Evolutionary conservation across 768 basidiomycete genomes (phyloP), one percentile per base, ranked within the genome.

Genomic region (Mycena albidolilacea): DNA sequence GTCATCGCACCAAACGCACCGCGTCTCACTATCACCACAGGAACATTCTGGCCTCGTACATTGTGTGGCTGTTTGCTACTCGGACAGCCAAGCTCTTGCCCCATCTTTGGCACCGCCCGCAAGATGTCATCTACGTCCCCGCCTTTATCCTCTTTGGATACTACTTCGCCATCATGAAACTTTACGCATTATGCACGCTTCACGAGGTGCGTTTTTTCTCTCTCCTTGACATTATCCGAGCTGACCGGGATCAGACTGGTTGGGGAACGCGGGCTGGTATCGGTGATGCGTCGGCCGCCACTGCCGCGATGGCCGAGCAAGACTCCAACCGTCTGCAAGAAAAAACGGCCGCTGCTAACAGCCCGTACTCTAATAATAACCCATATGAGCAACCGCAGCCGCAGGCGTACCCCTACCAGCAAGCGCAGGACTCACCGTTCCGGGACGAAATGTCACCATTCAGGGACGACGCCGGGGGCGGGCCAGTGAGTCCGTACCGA

Each of bases 181-280:
- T 97, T 57, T 97, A 97, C 81, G 96, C 96, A 41, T 85, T 97
- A 55, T 92, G 91, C 80, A 97, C 96, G 64, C 87, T 97, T 69
- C 96, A 97, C 83, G 95, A 97, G 87, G 92, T 92, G 66, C 48
- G 63, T 23, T 57, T 35, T 59, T 59, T 59, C n/a, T 19, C 3
- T 17, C 1, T 23, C 37, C 8, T 0, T 7, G 19, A n/a, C 12
- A 12, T 8, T 52, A 11, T 19, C 73, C 61, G 39, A 54, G 14
- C 64, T 70, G 23, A 71, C 63, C 58, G 6, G 65, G n/a, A 38
- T 7, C 71, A 95, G 92, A 97, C 95, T 79, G 96, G 93, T 52
- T 97, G 96, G 96, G 96, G 96, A 54, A 98, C 96, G n/a, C 93
- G 96, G 81, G 90, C 96, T 7, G 96, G 96, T 84, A 95, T 97